These are phyloP conservation scores for Talaromyces liani DNA, from an alignment of 495 filamentous ascomycete genomes.

Conservation along the genomic window DNA sequence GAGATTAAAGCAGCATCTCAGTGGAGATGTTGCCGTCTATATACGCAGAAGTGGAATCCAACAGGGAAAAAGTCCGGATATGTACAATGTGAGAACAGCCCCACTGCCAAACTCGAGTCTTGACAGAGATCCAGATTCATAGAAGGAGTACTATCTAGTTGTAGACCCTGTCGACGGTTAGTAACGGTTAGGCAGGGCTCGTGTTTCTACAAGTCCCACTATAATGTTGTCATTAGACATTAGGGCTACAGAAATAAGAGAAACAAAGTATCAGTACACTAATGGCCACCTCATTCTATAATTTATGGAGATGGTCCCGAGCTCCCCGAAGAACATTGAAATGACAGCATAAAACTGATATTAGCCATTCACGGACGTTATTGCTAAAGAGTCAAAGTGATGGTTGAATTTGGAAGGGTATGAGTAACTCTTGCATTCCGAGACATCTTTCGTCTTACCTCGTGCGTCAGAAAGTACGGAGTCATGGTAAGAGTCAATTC, in stretches of 20 bases:
- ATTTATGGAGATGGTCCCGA: background rate
- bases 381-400: background rate
- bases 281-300: background rate
- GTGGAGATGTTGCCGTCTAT: background rate
- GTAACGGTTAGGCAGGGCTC: background rate
- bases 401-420: background rate
- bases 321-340: background rate
- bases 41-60: background rate
- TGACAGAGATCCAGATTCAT: background rate
- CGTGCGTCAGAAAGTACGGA: background rate
- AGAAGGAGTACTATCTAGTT: background rate
- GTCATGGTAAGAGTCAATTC: background rate
- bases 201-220: background rate
- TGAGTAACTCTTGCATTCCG: background rate
- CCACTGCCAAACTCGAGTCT: background rate
- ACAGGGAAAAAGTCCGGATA: background rate
- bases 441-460: background rate
- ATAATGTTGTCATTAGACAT: background rate
- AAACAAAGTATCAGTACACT: background rate
- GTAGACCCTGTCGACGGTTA: background rate
- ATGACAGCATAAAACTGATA: too few relatives aligned
- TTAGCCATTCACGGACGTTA: too few relatives aligned
- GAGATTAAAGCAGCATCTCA: background rate
- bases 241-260: background rate
- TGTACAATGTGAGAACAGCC: background rate